phyloP scores from a whole-genome alignment of 805 yeast genomes.

The Candida parachauliodes region DNA sequence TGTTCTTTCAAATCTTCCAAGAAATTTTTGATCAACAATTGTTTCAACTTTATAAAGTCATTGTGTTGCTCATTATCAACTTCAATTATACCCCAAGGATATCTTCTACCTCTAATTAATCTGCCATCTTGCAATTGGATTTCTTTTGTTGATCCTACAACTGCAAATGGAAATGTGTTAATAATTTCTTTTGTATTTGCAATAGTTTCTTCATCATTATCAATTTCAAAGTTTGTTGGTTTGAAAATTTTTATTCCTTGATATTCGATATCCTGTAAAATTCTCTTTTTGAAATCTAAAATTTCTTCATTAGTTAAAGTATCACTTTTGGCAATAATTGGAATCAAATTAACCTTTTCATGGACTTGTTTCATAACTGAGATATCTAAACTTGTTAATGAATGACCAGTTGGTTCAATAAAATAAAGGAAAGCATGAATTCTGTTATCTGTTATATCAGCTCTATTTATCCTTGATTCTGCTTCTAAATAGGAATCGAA shows the following conservation, averaged over 20 bases:
- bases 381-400: constrained; percentile 83
- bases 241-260: constrained; percentile 71
- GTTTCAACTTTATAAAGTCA: constrained; percentile 86
- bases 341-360: constrained; percentile 88
- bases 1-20: constrained; percentile 91
- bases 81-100: constrained; percentile 97
- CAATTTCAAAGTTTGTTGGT: constrained; percentile 75
- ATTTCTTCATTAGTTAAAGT: constrained; percentile 88
- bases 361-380: constrained; percentile 84
- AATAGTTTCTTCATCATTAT: constrained; percentile 84
- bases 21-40: constrained; percentile 81
- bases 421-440: constrained; percentile 92
- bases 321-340: constrained; percentile 93
- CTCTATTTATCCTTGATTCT: constrained; percentile 79
- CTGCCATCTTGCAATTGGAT: constrained; percentile 72
- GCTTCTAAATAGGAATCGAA: constrained; percentile 86
- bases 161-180: constrained; percentile 82
- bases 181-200: constrained; percentile 63
- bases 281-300: constrained; percentile 66
- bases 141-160: constrained; percentile 81
- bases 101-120: constrained; percentile 81
- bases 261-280: constrained; percentile 69
- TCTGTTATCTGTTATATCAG: constrained; percentile 70
- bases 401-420: constrained; percentile 96
- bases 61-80: constrained; percentile 92